phyloP scores from a whole-genome alignment of 371 early-diverging fungal genomes.

The Mortierella sp. region DNA sequence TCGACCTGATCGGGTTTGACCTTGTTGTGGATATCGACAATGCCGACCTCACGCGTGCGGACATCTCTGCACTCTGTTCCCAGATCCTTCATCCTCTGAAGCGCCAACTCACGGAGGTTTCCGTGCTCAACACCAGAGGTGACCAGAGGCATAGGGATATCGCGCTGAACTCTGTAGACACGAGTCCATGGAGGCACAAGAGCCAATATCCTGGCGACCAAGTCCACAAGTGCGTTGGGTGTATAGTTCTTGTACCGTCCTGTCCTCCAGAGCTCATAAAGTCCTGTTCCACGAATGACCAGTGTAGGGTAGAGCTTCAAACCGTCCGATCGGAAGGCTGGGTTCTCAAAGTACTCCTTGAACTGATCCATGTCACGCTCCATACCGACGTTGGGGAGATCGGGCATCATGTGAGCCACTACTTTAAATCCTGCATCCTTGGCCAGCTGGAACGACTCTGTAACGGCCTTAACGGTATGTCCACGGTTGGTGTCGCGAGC shows the following conservation, averaged over 20 bases:
- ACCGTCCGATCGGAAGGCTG: conserved; percentile 99
- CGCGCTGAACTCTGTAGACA: conserved; percentile 99
- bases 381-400: conserved; percentile 99
- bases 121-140: conserved; percentile 99
- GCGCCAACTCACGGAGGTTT: conserved; percentile 98
- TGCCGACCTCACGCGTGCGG: conserved; percentile 99
- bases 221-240: conserved; percentile 98
- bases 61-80: conserved; percentile 99
- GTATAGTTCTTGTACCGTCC: conserved; percentile 99
- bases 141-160: conserved; percentile 99
- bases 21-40: conserved; percentile 98
- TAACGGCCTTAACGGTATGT: conserved; percentile 99
- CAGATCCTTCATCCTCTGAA: conserved; percentile 98
- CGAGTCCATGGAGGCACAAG: conserved; percentile 99
- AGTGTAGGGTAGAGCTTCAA: conserved; percentile 99
- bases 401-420: conserved; percentile 99
- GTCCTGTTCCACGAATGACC: conserved; percentile 99
- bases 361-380: conserved; percentile 99
- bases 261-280: conserved; percentile 99
- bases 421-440: conserved; percentile 99
- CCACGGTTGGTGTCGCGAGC: conserved; percentile 99
- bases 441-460: conserved; percentile 96
- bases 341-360: conserved; percentile 99
- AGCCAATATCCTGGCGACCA: conserved; percentile 97
- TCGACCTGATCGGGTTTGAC: conserved; percentile 96